phyloP scores from a whole-genome alignment of 495 filamentous ascomycete genomes.

The Penicillium psychrofluorescens region DNA sequence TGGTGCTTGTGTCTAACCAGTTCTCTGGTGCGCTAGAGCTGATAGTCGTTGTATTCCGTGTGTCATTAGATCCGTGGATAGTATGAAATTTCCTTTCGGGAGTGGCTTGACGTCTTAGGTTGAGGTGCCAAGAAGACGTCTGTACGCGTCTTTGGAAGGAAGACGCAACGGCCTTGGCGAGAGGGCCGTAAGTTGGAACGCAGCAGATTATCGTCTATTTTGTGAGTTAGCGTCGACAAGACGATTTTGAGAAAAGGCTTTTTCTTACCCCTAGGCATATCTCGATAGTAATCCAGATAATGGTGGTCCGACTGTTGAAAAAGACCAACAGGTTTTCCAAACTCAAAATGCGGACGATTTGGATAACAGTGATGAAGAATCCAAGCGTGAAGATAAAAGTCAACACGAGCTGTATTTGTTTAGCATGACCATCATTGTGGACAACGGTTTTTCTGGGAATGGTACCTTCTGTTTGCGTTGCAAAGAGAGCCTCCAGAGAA shows the following conservation, averaged over 20 bases:
- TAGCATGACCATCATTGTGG: too few relatives aligned
- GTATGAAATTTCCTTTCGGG: too few relatives aligned
- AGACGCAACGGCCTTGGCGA: slow-evolving; percentile 34
- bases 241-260: background rate
- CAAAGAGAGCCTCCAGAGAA: slow-evolving; percentile 33
- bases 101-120: background rate
- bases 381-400: slow-evolving; percentile 41
- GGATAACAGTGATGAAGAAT: slow-evolving; percentile 47
- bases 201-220: slow-evolving; percentile 30
- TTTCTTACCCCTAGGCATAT: slow-evolving; percentile 35
- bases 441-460: too few relatives aligned
- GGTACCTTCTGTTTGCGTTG: slow-evolving; percentile 12
- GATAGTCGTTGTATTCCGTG: too few relatives aligned
- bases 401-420: slow-evolving; percentile 18
- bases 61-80: too few relatives aligned
- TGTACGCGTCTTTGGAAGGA: slow-evolving; percentile 6
- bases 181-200: slow-evolving; percentile 42
- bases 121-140: slow-evolving; percentile 2
- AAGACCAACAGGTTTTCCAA: slow-evolving; percentile 34
- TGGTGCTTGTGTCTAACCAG: too few relatives aligned
- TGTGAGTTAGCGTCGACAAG: background rate
- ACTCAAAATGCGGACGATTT: slow-evolving; percentile 47
- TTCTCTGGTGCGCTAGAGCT: too few relatives aligned
- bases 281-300: slow-evolving; percentile 47
- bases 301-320: slow-evolving; percentile 36